These are phyloP conservation scores for Blastobotrys ciferrii DNA, from an alignment of 1,139 yeast species.

Conservation along the genomic window DNA sequence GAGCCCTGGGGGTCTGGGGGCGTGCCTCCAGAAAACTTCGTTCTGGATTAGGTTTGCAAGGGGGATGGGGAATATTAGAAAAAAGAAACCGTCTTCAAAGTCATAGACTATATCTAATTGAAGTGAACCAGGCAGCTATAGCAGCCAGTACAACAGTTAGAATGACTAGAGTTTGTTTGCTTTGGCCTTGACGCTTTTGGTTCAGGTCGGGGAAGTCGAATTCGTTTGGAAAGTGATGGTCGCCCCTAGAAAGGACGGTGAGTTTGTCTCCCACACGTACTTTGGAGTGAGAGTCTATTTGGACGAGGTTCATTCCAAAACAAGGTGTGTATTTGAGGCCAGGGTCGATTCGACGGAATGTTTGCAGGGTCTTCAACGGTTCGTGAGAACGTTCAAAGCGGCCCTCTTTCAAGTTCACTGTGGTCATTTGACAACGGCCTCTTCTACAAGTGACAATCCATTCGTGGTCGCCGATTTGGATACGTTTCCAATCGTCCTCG, in stretches of 20 bases:
- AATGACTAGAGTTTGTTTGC: neutral
- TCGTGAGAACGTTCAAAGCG: constrained; percentile 34
- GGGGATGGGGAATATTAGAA: too few species aligned
- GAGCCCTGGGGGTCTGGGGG: too few species aligned
- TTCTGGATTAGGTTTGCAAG: too few species aligned
- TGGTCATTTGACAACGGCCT: constrained; percentile 44
- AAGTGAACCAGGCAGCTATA: neutral
- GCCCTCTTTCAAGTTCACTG: constrained; percentile 40
- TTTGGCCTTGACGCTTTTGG: neutral
- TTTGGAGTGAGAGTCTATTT: constrained; percentile 30
- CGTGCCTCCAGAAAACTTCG: too few species aligned
- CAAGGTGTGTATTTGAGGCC: constrained; percentile 36
- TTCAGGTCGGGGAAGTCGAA: neutral
- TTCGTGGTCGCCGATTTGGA: constrained; percentile 32
- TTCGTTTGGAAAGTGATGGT: constrained; percentile 20
- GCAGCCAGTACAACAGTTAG: neutral
- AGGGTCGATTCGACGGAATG: constrained; percentile 42
- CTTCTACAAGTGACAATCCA: constrained; percentile 38
- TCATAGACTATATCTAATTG: too few species aligned
- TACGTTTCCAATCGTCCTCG: constrained; percentile 41
- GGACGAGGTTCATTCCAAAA: constrained; percentile 43
- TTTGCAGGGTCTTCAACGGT: constrained; percentile 38
- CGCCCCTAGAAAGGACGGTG: constrained; percentile 28
- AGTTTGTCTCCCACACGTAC: constrained; percentile 36
- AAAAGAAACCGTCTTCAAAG: too few species aligned